These are phyloP conservation scores for Vaccinium vitisidaea DNA, from an alignment of 148 eudicot genomes.

Conservation along the genomic window DNA sequence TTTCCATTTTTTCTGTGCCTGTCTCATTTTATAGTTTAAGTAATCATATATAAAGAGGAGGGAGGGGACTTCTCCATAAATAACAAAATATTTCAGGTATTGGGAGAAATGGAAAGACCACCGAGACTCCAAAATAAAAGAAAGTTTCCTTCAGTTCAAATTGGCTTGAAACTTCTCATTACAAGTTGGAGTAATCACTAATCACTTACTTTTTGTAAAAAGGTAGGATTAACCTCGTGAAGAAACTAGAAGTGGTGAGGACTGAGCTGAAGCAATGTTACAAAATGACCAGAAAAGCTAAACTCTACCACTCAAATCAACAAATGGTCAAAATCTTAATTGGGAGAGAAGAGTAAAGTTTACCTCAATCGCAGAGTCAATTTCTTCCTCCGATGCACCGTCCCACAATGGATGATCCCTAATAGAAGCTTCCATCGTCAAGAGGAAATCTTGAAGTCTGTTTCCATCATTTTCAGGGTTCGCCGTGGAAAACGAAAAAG, in stretches of 20 bases:
- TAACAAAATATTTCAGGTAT: too few species aligned
- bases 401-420: slow-evolving; percentile 31
- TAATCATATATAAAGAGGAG: too few species aligned
- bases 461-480: slow-evolving; percentile 27
- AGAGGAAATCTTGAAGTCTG: slow-evolving; percentile 28
- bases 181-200: neutral
- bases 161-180: neutral
- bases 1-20: neutral
- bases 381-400: slow-evolving; percentile 29
- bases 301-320: neutral
- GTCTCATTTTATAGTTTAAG: neutral
- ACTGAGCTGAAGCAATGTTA: neutral
- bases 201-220: neutral
- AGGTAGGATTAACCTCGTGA: neutral
- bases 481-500: slow-evolving; percentile 22
- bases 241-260: neutral
- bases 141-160: neutral
- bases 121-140: neutral
- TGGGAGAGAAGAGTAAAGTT: neutral
- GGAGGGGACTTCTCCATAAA: neutral
- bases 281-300: neutral
- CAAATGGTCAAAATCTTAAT: neutral
- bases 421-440: slow-evolving; percentile 28
- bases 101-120: neutral
- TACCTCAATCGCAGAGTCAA: slow-evolving; percentile 29